Conservation (phyloP, 495 filamentous ascomycete genomes). For the Collariella sp. region DNA sequence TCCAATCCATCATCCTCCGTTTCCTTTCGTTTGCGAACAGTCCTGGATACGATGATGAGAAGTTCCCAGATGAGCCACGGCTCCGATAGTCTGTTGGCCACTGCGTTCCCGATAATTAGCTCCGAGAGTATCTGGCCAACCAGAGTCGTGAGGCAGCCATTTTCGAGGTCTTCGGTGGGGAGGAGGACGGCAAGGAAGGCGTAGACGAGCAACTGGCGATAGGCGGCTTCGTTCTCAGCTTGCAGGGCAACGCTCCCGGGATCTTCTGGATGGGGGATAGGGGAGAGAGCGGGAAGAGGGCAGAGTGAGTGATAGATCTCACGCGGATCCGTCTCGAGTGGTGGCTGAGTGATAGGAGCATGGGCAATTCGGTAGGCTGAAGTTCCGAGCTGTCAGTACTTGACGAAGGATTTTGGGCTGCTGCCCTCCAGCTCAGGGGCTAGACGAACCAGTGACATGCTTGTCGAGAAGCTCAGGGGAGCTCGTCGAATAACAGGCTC, state of each 20-base stretch:
- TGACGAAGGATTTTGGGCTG: not conserved
- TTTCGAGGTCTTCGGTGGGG: constrained; percentile 86
- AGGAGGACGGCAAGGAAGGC: constrained; percentile 71
- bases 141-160: constrained; percentile 69
- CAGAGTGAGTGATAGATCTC: constrained; percentile 75
- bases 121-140: constrained; percentile 80
- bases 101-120: constrained; percentile 67
- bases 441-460: constrained; percentile 65
- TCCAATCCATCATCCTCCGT: constrained; percentile 5
- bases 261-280: constrained; percentile 52
- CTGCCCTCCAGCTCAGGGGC: not conserved
- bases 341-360: constrained; percentile 44
- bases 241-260: constrained; percentile 49
- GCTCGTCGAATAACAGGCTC: constrained; percentile 76
- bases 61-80: constrained; percentile 79
- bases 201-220: constrained; percentile 73
- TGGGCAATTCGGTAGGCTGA: constrained; percentile 50
- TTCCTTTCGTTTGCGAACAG: constrained; percentile 11
- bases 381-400: constrained; percentile 7
- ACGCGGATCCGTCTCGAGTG: constrained; percentile 49
- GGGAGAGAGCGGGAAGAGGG: constrained; percentile 70
- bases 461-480: constrained; percentile 72
- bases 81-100: constrained; percentile 71
- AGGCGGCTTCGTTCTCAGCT: constrained; percentile 64
- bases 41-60: constrained; percentile 48